Evolutionary conservation across 129 eudicot genomes (phyloP).

Genomic region (Calendula officinalis): DNA sequence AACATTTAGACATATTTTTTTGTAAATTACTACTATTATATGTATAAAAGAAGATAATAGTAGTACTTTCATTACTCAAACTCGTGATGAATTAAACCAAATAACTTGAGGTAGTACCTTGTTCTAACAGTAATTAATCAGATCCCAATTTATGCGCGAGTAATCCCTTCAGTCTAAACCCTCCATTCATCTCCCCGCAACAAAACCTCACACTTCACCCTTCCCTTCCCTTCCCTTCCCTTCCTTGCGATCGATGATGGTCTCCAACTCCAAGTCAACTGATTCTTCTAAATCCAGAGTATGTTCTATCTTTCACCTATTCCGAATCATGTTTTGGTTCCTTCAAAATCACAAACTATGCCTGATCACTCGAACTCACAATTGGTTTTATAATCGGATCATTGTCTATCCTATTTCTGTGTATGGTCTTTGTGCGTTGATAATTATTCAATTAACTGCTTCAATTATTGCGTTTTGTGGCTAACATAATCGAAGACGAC

Average conservation of each 20-base stretch:
- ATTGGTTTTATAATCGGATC: conserved; percentile 3
- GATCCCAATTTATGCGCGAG: no score
- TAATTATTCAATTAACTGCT: conserved; percentile 1
- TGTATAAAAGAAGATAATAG: no score
- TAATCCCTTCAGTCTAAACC: conserved; percentile 11
- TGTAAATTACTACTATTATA: no score
- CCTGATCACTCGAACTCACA: conserved; percentile 4
- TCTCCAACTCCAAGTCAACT: conserved; percentile 28
- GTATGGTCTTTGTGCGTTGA: neutral
- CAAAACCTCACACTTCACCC: conserved; percentile 1
- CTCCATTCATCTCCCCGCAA: neutral
- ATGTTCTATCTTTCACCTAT: neutral
- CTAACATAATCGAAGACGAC: neutral
- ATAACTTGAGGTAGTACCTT: no score
- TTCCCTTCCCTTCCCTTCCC: neutral
- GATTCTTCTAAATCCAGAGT: conserved; percentile 40
- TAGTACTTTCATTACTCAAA: no score
- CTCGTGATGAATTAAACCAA: no score
- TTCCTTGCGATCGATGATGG: conserved; percentile 24
- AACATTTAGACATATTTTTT: no score
- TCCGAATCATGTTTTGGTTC: neutral
- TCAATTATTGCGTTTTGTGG: neutral
- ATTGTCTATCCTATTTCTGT: neutral
- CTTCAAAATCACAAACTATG: neutral
- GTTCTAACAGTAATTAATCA: no score